A percentile compares a stretch with the other conserved stretches of the same genome.
phyloP scores from a whole-genome alignment of 2,329 filamentous ascomycete genomes.

The Colletotrichum zoysiae region DNA sequence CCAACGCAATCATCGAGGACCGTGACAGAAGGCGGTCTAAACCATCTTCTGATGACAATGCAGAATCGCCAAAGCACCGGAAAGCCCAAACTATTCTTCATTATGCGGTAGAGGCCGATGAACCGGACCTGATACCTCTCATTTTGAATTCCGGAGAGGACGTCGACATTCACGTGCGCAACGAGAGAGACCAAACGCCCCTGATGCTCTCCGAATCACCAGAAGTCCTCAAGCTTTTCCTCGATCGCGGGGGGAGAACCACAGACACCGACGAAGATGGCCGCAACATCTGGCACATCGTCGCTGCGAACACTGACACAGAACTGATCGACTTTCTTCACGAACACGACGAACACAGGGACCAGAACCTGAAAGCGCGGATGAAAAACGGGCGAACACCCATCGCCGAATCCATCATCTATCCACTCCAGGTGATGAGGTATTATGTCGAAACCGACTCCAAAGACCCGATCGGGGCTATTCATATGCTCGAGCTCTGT shows the following conservation, averaged over 20 bases:
- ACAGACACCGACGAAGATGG: constrained; percentile 48
- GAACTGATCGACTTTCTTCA: constrained; percentile 49
- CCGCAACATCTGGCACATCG: constrained; percentile 55
- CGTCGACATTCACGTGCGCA: constrained; percentile 48
- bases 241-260: constrained; percentile 47
- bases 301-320: constrained; percentile 50
- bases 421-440: constrained; percentile 9
- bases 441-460: neutral
- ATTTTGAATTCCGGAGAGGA: constrained; percentile 48
- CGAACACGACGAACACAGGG: constrained; percentile 47
- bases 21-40: neutral
- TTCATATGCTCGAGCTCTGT: constrained; percentile 22
- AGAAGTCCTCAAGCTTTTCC: constrained; percentile 46
- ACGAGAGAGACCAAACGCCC: constrained; percentile 51
- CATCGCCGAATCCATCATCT: constrained; percentile 48
- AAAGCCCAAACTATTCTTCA: constrained; percentile 25
- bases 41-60: neutral
- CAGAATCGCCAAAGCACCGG: neutral
- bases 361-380: constrained; percentile 46
- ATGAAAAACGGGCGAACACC: constrained; percentile 48
- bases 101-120: constrained; percentile 20
- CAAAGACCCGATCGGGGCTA: neutral
- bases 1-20: constrained; percentile 4
- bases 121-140: constrained; percentile 46
- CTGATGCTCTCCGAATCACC: constrained; percentile 51